phyloP scores from a whole-genome alignment of 768 basidiomycete species.

The Leccinum sublutescens region DNA sequence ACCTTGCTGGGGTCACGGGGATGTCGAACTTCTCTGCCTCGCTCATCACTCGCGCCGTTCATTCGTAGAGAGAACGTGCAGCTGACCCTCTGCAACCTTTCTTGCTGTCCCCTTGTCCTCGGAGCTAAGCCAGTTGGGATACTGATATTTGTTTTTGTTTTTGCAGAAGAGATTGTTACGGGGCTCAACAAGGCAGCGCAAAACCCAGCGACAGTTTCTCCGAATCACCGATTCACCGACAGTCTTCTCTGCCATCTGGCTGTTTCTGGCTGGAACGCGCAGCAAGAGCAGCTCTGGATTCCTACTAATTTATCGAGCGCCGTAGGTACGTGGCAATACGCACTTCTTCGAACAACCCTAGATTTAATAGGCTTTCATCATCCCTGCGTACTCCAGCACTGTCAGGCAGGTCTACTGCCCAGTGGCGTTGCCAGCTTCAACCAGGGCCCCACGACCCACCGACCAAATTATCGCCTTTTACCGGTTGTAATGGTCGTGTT shows the following conservation, averaged over 20 bases:
- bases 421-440: conserved; percentile 1
- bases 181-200: not conserved
- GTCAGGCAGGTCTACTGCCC: conserved; percentile 1
- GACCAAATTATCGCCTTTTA: not conserved
- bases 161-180: not conserved
- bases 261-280: not conserved
- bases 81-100: conserved; percentile 4
- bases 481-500: not conserved
- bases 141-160: conserved; percentile 24
- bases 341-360: not conserved
- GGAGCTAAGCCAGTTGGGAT: conserved; percentile 1
- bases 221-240: conserved; percentile 20
- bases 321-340: not conserved
- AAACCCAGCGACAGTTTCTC: conserved; percentile 25
- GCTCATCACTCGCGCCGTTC: conserved; percentile 19
- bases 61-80: conserved; percentile 14
- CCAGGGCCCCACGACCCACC: not conserved
- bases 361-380: not conserved
- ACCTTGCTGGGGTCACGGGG: conserved; percentile 18
- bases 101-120: conserved; percentile 1
- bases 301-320: not conserved
- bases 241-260: not conserved
- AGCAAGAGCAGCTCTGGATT: conserved; percentile 1
- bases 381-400: not conserved
- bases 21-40: conserved; percentile 20